Percentiles rank a stretch among this genome's conserved stretches.
phyloP scores from a whole-genome alignment of 108 stramenopile species.

The Poteriospumella lacustris region DNA sequence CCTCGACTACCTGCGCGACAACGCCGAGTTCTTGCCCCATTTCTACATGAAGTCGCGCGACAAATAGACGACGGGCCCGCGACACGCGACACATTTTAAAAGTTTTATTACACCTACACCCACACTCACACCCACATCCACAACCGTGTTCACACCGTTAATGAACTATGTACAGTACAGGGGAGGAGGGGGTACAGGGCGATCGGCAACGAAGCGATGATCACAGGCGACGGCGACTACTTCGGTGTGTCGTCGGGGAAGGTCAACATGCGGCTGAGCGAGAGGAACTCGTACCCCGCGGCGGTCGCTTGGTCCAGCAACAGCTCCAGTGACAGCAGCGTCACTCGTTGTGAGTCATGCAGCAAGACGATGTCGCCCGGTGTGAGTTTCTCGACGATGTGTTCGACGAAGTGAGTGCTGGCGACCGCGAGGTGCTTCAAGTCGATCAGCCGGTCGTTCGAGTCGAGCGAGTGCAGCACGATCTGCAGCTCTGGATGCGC shows the following conservation, averaged over 20 bases:
- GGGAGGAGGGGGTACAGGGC: no score
- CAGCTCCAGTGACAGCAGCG: background rate
- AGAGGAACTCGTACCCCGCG: background rate
- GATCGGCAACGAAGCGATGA: no score
- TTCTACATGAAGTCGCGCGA: no score
- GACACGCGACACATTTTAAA: no score
- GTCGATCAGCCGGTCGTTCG: background rate
- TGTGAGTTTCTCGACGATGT: background rate
- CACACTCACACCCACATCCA: no score
- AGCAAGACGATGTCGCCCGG: background rate
- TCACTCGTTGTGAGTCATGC: background rate
- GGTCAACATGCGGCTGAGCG: background rate
- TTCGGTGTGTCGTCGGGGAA: slow-evolving; percentile 1
- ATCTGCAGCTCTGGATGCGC: background rate
- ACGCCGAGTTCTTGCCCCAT: background rate
- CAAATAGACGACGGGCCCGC: no score
- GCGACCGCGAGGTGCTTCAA: background rate
- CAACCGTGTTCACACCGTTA: no score
- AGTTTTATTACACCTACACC: no score
- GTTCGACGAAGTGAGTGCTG: background rate
- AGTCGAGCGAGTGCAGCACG: background rate
- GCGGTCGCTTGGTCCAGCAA: background rate
- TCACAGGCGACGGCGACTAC: no score
- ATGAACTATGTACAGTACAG: no score
- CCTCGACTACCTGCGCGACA: background rate